Percentiles rank a stretch among this genome's conserved stretches.
These are phyloP conservation scores for Neurospora tetraspora DNA, from an alignment of 495 filamentous ascomycete species.

Conservation along the genomic window DNA sequence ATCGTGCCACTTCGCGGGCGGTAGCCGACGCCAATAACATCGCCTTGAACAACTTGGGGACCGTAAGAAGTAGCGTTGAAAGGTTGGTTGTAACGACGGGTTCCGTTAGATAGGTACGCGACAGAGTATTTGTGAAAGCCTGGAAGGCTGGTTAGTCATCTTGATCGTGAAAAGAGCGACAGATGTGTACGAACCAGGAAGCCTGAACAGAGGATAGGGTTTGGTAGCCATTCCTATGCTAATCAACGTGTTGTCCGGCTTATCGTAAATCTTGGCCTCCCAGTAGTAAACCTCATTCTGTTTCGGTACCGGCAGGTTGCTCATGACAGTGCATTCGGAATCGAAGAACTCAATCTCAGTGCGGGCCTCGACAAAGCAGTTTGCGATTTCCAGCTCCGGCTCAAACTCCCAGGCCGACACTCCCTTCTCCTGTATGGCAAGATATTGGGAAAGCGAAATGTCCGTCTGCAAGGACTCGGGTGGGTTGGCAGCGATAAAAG, in stretches of 20 bases:
- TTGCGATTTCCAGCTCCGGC: slow-evolving; percentile 94
- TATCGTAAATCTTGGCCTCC: slow-evolving; percentile 98
- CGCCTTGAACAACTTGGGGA: slow-evolving; percentile 76
- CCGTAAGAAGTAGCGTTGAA: slow-evolving; percentile 72
- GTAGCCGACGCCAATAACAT: slow-evolving; percentile 94
- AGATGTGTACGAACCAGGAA: slow-evolving; percentile 56
- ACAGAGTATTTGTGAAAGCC: slow-evolving; percentile 87
- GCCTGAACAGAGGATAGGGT: slow-evolving; percentile 86
- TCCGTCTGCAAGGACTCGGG: slow-evolving; percentile 93
- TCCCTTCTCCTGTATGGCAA: slow-evolving; percentile 97
- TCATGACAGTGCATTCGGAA: slow-evolving; percentile 93
- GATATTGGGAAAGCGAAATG: slow-evolving; percentile 92
- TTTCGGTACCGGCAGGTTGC: slow-evolving; percentile 91
- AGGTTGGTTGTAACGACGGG: slow-evolving; percentile 84
- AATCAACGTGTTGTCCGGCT: slow-evolving; percentile 75
- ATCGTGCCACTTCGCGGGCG: slow-evolving; percentile 87
- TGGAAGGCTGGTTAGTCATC: slow-evolving; percentile 23
- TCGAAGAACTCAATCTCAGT: slow-evolving; percentile 99
- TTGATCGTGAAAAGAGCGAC: neutral
- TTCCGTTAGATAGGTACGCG: slow-evolving; percentile 79
- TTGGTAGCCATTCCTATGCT: slow-evolving; percentile 92
- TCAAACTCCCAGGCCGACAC: slow-evolving; percentile 99
- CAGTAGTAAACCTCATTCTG: slow-evolving; percentile 99
- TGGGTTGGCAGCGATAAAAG: slow-evolving; percentile 88
- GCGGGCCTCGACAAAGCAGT: slow-evolving; percentile 92